Evolutionary conservation across 2,329 filamentous ascomycete species (phyloP).

Genomic region (Alternaria sp.): DNA sequence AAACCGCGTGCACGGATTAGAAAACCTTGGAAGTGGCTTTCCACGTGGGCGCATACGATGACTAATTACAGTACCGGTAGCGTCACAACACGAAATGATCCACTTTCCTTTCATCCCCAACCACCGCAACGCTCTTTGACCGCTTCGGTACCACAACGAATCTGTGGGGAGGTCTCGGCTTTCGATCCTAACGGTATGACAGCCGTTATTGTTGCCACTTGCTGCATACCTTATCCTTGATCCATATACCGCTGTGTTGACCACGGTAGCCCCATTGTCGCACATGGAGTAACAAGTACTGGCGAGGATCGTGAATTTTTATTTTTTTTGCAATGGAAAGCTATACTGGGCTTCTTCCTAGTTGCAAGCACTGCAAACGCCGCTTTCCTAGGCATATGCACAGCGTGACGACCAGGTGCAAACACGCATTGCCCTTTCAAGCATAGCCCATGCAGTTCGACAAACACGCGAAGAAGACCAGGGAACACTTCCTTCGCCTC

Average conservation of each 20-base stretch:
- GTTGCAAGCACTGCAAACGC: slow-evolving; percentile 1
- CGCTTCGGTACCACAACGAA: slow-evolving; percentile 28
- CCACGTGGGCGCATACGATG: slow-evolving; percentile 32
- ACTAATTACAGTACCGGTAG: slow-evolving; percentile 6
- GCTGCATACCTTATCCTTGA: slow-evolving; percentile 18
- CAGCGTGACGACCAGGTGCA: slow-evolving; percentile 11
- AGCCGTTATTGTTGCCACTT: slow-evolving; percentile 34
- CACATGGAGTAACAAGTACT: slow-evolving; percentile 21
- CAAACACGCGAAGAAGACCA: slow-evolving; percentile 23
- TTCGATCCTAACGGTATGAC: slow-evolving; percentile 35
- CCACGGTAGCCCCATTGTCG: slow-evolving; percentile 24
- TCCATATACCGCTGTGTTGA: slow-evolving; percentile 28
- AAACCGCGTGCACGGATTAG: slow-evolving; percentile 8
- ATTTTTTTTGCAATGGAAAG: slow-evolving; percentile 13
- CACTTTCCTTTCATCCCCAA: slow-evolving; percentile 34
- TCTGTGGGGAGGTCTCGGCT: slow-evolving; percentile 29
- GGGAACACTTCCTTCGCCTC: slow-evolving; percentile 31
- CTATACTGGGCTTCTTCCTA: background rate
- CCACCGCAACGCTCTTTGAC: slow-evolving; percentile 29
- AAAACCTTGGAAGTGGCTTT: slow-evolving; percentile 3
- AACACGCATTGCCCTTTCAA: slow-evolving; percentile 14
- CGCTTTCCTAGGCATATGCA: slow-evolving; percentile 14
- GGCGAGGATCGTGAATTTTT: slow-evolving; percentile 8
- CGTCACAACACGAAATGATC: slow-evolving; percentile 19
- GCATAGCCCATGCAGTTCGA: slow-evolving; percentile 27